Conservation (phyloP, 2,329 filamentous ascomycete genomes). For the Colletotrichum higginsianum region DNA sequence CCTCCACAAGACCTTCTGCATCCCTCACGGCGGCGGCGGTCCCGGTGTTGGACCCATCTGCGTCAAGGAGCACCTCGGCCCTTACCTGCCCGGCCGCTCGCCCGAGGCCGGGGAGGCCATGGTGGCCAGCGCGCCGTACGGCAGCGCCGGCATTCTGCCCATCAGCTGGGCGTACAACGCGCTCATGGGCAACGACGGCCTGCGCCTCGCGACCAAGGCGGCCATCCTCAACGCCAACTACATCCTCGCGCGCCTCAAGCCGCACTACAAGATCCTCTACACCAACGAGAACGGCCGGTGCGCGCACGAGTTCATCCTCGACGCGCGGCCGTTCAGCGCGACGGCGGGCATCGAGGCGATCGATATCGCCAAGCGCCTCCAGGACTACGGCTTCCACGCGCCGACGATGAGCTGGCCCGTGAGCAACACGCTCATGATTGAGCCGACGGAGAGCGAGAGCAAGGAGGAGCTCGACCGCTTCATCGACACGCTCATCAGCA, state of each 20-base stretch:
- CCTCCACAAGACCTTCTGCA: conserved; percentile 99
- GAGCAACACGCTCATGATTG: conserved; percentile 96
- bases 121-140: conserved; percentile 87
- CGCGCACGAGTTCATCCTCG: conserved; percentile 97
- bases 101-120: conserved; percentile 62
- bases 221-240: conserved; percentile 98
- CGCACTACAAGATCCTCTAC: conserved; percentile 93
- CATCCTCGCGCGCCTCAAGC: conserved; percentile 87
- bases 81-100: conserved; percentile 76
- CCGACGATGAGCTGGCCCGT: conserved; percentile 99
- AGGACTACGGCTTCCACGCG: conserved; percentile 97
- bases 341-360: conserved; percentile 89
- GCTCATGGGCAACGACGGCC: conserved; percentile 88
- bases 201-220: conserved; percentile 91
- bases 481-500: conserved; percentile 89
- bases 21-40: conserved; percentile 94
- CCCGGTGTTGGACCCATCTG: conserved; percentile 95
- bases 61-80: conserved; percentile 84
- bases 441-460: conserved; percentile 94
- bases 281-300: conserved; percentile 90
- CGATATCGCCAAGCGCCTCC: conserved; percentile 95
- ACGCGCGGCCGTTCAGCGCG: conserved; percentile 87
- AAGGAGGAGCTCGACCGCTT: conserved; percentile 95
- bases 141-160: conserved; percentile 91
- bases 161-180: conserved; percentile 97